Percentiles rank a stretch among this genome's conserved stretches.
These are phyloP conservation scores for Microcera coccophila DNA, from an alignment of 2,329 filamentous ascomycete species.

Conservation along the genomic window DNA sequence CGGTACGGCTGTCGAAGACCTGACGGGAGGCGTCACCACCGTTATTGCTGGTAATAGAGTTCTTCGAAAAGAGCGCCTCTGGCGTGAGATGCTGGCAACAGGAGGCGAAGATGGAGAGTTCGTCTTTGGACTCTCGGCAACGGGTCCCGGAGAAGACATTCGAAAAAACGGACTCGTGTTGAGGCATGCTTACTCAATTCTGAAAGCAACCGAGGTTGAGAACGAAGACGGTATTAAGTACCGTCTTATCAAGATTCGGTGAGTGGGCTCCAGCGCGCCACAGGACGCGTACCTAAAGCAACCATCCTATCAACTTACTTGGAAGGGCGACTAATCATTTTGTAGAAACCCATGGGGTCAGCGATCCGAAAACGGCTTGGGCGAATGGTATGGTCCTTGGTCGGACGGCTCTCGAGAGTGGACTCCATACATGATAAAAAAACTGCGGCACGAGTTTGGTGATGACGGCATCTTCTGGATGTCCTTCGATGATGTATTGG, in stretches of 20 bases:
- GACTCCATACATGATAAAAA: slow-evolving; percentile 68
- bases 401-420: slow-evolving; percentile 70
- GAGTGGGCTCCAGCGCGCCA: no score
- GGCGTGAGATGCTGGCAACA: slow-evolving; percentile 62
- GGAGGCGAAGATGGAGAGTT: slow-evolving; percentile 67
- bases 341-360: slow-evolving; percentile 71
- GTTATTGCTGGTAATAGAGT: slow-evolving; percentile 55
- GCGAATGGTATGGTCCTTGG: slow-evolving; percentile 71
- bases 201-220: slow-evolving; percentile 43
- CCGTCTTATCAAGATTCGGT: slow-evolving; percentile 45
- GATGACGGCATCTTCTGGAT: slow-evolving; percentile 59
- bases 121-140: slow-evolving; percentile 47
- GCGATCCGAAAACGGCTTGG: slow-evolving; percentile 36
- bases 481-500: slow-evolving; percentile 42
- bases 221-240: slow-evolving; percentile 38
- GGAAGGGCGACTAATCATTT: no score
- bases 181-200: slow-evolving; percentile 50
- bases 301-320: not conserved
- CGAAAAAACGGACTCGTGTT: slow-evolving; percentile 40
- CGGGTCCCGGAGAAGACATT: slow-evolving; percentile 21
- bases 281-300: no score
- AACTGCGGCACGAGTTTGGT: slow-evolving; percentile 62
- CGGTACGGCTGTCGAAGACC: slow-evolving; percentile 47
- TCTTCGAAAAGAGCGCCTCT: slow-evolving; percentile 65
- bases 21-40: slow-evolving; percentile 55